These are phyloP conservation scores for Gynochthodes officinalis DNA, from an alignment of 257 asterid genomes.

Conservation along the genomic window DNA sequence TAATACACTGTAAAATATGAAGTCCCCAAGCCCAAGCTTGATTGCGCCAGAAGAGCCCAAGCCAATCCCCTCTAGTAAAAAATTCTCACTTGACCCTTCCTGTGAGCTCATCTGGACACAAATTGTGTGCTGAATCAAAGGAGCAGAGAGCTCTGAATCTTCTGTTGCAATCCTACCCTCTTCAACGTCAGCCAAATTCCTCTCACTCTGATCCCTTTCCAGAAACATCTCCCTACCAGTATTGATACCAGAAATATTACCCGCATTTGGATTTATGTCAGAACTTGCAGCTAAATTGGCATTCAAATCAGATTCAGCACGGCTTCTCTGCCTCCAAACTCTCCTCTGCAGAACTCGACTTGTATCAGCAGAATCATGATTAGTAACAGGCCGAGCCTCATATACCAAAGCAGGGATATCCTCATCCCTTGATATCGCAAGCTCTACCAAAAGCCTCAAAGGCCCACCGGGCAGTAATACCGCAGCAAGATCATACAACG, in stretches of 20 bases:
- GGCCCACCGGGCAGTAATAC: conserved; percentile 97
- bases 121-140: conserved; percentile 61
- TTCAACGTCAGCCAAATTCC: conserved; percentile 39
- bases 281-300: conserved; percentile 23
- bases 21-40: conserved; percentile 93
- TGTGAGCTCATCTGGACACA: conserved; percentile 43
- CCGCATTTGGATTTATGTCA: conserved; percentile 15
- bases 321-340: conserved; percentile 70
- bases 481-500: conserved; percentile 96
- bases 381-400: conserved; percentile 74
- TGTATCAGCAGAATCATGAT: conserved; percentile 25
- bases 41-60: conserved; percentile 92
- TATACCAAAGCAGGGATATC: conserved; percentile 98
- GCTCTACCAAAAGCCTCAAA: conserved; percentile 87
- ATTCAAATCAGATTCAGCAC: conserved; percentile 19
- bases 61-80: conserved; percentile 77
- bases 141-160: conserved; percentile 66
- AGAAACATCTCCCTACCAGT: conserved; percentile 6
- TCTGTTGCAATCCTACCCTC: conserved; percentile 36
- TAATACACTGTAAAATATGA: conserved; percentile 89
- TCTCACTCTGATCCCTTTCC: conserved; percentile 29
- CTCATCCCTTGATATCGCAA: conserved; percentile 88
- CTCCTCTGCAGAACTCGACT: conserved; percentile 49
- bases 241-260: conserved; percentile 9
- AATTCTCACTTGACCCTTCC: conserved; percentile 43